These are phyloP conservation scores for Eimeria brunetti DNA, from an alignment of 169 alveolate genomes.

Conservation along the genomic window DNA sequence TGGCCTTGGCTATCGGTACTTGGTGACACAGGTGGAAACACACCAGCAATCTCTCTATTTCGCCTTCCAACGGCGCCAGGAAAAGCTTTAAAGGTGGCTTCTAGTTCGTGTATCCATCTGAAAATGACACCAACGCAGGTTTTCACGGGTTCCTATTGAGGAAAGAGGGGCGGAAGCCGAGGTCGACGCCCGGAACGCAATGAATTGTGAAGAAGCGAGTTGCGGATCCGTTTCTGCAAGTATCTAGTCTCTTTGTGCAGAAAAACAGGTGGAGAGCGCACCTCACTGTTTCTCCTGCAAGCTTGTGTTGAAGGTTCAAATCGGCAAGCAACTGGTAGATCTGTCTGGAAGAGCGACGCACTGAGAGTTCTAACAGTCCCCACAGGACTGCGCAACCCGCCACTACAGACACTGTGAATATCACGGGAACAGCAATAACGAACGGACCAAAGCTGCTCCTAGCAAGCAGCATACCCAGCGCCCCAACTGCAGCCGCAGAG, in stretches of 20 bases:
- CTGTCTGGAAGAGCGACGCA: not conserved
- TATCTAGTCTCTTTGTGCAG: not conserved
- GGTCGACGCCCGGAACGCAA: not conserved
- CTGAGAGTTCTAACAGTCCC: constrained; percentile 16
- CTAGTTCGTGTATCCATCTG: constrained; percentile 68
- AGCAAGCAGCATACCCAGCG: not conserved
- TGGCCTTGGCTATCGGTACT: not conserved
- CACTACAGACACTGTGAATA: not conserved
- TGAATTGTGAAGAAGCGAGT: not conserved
- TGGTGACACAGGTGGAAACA: not conserved
- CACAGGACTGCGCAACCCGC: constrained; percentile 38
- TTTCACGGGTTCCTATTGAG: not conserved
- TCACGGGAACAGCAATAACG: not conserved
- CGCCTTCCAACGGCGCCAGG: not conserved
- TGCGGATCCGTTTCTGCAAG: not conserved
- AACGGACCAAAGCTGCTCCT: not conserved
- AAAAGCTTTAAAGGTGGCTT: constrained; percentile 38
- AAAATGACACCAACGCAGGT: not conserved
- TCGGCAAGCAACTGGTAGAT: constrained; percentile 34
- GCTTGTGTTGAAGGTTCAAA: constrained; percentile 38
- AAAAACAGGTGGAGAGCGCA: not conserved
- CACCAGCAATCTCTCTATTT: not conserved
- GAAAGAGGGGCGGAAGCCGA: not conserved
- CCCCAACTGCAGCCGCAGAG: constrained; percentile 30
- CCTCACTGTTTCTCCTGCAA: constrained; percentile 43